Conservation (phyloP, 768 basidiomycete genomes). For the Austroboletus festivus region DNA sequence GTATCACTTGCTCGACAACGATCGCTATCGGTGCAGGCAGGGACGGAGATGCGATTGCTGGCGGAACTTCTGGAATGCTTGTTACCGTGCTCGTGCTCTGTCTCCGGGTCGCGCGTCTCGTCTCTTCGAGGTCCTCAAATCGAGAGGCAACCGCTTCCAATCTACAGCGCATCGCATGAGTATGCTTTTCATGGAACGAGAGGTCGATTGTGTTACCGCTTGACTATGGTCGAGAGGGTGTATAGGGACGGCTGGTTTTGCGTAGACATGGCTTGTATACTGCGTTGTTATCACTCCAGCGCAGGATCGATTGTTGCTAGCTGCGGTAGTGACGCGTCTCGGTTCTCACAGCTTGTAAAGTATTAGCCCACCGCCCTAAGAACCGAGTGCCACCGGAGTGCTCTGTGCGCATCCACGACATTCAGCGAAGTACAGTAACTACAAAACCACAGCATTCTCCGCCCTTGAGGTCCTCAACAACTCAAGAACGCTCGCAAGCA, state of each 20-base stretch:
- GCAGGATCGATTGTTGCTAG: background rate
- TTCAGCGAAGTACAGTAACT: background rate
- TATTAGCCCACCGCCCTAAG: slow-evolving; percentile 3
- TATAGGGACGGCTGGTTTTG: slow-evolving; percentile 53
- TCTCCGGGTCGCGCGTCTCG: slow-evolving; percentile 23
- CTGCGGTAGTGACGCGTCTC: slow-evolving; percentile 2
- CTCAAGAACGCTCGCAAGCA: background rate
- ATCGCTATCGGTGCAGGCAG: slow-evolving; percentile 36
- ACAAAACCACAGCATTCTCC: background rate
- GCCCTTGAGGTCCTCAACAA: background rate
- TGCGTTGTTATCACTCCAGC: background rate
- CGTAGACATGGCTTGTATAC: slow-evolving; percentile 19
- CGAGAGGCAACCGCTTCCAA: slow-evolving; percentile 92
- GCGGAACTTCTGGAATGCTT: slow-evolving; percentile 21
- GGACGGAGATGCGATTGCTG: slow-evolving; percentile 30
- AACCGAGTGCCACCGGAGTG: slow-evolving; percentile 15
- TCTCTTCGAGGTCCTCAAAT: slow-evolving; percentile 86
- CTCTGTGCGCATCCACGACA: slow-evolving; percentile 13
- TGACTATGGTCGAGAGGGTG: slow-evolving; percentile 78
- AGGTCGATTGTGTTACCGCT: slow-evolving; percentile 48
- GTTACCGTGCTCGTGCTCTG: slow-evolving; percentile 32
- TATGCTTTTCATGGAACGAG: slow-evolving; percentile 3
- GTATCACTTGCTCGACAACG: slow-evolving; percentile 39
- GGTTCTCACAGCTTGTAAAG: too few species aligned
- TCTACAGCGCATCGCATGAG: slow-evolving; percentile 37